These are phyloP conservation scores for Nakazawaea molendinolei DNA, from an alignment of 805 yeast species.

Conservation along the genomic window DNA sequence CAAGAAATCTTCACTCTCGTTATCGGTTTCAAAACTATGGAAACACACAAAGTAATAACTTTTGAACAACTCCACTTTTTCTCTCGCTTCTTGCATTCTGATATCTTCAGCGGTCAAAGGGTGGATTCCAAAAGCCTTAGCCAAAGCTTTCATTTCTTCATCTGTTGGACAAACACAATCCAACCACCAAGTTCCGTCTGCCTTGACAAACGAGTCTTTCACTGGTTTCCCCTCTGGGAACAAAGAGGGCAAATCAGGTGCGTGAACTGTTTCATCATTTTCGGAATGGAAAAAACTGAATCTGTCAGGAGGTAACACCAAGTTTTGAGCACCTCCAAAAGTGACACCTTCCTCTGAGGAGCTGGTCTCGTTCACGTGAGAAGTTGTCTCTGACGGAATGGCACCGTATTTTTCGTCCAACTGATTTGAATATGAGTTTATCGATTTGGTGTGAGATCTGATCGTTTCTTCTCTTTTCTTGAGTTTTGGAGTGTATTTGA, in stretches of 20 bases:
- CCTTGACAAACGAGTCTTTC: slow-evolving; percentile 61
- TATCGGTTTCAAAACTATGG: slow-evolving; percentile 89
- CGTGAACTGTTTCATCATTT: slow-evolving; percentile 81
- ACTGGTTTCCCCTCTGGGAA: slow-evolving; percentile 60
- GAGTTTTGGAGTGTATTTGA: slow-evolving; percentile 52
- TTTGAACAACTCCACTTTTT: slow-evolving; percentile 88
- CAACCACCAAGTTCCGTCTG: slow-evolving; percentile 90
- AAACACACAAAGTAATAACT: slow-evolving; percentile 92
- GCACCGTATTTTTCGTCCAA: slow-evolving; percentile 12
- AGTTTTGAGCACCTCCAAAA: slow-evolving; percentile 24
- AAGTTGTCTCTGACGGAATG: slow-evolving; percentile 18
- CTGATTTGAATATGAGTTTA: slow-evolving; percentile 1
- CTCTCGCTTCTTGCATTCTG: slow-evolving; percentile 93
- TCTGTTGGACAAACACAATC: slow-evolving; percentile 94
- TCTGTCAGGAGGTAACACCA: slow-evolving; percentile 52
- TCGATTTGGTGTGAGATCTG: neutral
- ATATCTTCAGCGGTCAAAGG: slow-evolving; percentile 98
- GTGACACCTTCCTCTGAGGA: slow-evolving; percentile 23
- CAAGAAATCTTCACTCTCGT: slow-evolving; percentile 73
- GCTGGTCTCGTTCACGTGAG: slow-evolving; percentile 18
- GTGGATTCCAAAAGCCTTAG: slow-evolving; percentile 94
- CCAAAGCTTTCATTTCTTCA: slow-evolving; percentile 83
- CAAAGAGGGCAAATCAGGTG: slow-evolving; percentile 78
- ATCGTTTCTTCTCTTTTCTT: slow-evolving; percentile 1
- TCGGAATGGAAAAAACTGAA: slow-evolving; percentile 80